Evolutionary conservation across 2,329 filamentous ascomycete species (phyloP), one percentile per base, ranked within the genome.

Genomic region (Penicillium sp.): DNA sequence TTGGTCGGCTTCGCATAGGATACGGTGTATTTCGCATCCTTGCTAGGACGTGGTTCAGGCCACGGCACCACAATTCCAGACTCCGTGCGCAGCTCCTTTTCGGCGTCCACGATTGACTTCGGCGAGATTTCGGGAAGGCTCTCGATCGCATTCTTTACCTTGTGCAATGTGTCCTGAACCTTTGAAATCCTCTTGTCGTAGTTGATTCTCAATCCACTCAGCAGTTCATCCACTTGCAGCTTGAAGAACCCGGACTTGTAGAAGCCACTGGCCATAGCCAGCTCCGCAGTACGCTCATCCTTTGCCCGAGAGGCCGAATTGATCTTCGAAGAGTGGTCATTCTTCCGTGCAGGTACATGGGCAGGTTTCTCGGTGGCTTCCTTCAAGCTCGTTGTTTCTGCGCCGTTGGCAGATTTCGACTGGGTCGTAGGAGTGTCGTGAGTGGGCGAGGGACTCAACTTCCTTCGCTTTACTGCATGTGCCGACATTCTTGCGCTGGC

Each of bases 21-120:
- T 54, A 98, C 81, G 69, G 92, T 93, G 78, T 96, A 96, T 54
- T 90, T 89, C 35, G 87, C 87, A 73, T 94, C 88, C 69, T 86
- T 86, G 11, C 85, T 81, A 1, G 94, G 93, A 53, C 83, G 86
- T 17, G 92, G 92, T n/a, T 89, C 83, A 15, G 94, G 92, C 71
- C 92, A 97, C 0, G 95, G 95, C 50, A 96, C 84, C n/a, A 81
- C 76, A 59, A 96, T 83, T 51, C 86, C 86, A 70, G 88, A 82
- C 42, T 83, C 82, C 74, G 87, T 89, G 67, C 90, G 86, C 68
- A 87, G 70, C 22, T 91, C 84, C 61, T 84, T 85, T 71, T 88
- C 81, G 0, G 91, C 92, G 67, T 95, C 87, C 37, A 77, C 67
- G 54, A 95, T 80, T 35, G 79, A 68, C 50, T 83, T 75, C 25